These are phyloP conservation scores for barrel medic (Medicago truncatula) DNA, from an alignment of 306 rosid genomes.

Conservation along the genomic window DNA sequence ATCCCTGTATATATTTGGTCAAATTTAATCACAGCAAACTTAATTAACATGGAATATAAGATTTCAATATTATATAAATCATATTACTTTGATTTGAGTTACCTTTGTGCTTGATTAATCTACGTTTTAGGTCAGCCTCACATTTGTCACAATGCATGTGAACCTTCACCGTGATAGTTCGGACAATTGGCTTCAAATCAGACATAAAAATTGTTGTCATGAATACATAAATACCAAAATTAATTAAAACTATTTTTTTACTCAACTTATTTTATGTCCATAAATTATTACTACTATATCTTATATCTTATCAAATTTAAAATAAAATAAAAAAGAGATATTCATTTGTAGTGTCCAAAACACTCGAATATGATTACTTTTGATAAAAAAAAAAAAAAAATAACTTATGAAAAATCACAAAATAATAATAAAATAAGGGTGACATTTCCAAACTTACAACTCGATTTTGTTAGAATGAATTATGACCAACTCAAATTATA, in stretches of 20 bases:
- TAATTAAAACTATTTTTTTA: not conserved
- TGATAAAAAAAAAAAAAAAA: too few species aligned
- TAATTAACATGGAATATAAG: not conserved
- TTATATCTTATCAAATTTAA: too few species aligned
- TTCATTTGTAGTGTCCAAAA: too few species aligned
- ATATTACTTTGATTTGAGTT: not conserved
- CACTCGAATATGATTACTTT: too few species aligned
- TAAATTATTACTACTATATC: too few species aligned
- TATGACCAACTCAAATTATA: too few species aligned
- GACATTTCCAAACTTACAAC: too few species aligned
- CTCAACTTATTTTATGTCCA: too few species aligned
- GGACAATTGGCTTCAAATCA: constrained; percentile 53
- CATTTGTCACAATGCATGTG: constrained; percentile 86
- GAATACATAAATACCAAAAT: not conserved
- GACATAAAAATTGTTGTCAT: constrained; percentile 16
- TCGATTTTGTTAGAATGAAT: too few species aligned
- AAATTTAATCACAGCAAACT: not conserved
- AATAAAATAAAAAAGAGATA: too few species aligned
- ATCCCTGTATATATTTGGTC: constrained; percentile 52
- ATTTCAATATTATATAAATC: not conserved
- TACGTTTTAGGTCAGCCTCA: constrained; percentile 69
- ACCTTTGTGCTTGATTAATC: constrained; percentile 72
- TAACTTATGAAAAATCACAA: too few species aligned
- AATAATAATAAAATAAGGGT: too few species aligned
- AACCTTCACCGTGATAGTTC: constrained; percentile 67